phyloP scores from a whole-genome alignment of 805 yeast genomes.

The Candida dajiaensis region DNA sequence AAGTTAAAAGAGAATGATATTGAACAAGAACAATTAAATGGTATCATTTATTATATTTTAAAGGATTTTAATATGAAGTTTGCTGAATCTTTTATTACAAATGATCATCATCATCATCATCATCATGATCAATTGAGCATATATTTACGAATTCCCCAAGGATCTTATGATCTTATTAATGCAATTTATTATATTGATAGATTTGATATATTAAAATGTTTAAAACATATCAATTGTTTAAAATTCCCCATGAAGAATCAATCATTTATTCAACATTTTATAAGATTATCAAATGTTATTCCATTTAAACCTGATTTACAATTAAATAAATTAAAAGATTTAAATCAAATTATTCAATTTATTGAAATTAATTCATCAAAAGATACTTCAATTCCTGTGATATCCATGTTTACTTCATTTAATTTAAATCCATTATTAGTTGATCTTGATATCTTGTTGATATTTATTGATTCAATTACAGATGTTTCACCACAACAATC shows the following conservation, averaged over 20 bases:
- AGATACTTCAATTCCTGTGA: slow-evolving; percentile 18
- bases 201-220: slow-evolving; percentile 15
- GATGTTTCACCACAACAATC: slow-evolving; percentile 12
- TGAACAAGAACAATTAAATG: slow-evolving; percentile 6
- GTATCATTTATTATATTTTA: slow-evolving; percentile 19
- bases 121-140: slow-evolving; percentile 3
- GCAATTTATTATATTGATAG: slow-evolving; percentile 21
- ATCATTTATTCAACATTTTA: slow-evolving; percentile 14
- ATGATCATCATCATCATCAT: slow-evolving; percentile 3
- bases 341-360: slow-evolving; percentile 9
- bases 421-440: slow-evolving; percentile 9
- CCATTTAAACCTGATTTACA: slow-evolving; percentile 16
- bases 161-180: slow-evolving; percentile 17
- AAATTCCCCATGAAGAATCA: slow-evolving; percentile 5
- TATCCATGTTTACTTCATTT: slow-evolving; percentile 13
- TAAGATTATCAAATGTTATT: slow-evolving; percentile 19
- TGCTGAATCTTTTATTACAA: slow-evolving; percentile 15
- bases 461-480: slow-evolving; percentile 17
- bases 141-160: neutral
- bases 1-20: slow-evolving; percentile 7
- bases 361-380: slow-evolving; percentile 9
- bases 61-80: slow-evolving; percentile 18
- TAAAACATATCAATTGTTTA: slow-evolving; percentile 11
- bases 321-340: slow-evolving; percentile 1
- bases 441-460: slow-evolving; percentile 15